Base-by-base conservation (phyloP, 352 stramenopile genomes). In the Pythium apleroticum region DNA sequence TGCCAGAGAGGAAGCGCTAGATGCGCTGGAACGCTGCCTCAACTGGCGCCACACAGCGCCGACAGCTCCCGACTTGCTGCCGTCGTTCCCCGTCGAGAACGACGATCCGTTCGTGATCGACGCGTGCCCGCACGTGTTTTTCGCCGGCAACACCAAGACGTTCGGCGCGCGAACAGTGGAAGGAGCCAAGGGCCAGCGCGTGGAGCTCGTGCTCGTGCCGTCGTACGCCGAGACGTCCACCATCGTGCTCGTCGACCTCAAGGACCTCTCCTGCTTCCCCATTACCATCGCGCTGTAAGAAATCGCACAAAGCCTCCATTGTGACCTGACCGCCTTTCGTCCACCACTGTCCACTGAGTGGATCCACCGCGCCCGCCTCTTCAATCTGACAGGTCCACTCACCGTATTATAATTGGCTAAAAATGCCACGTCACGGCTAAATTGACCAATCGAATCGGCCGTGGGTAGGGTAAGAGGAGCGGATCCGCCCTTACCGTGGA, bases 41-140 rank as follows among this genome's bases (percentile, higher is more conserved):
- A 67, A 89, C 60, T 98, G 91, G 87, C 80, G 88, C 50, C 93
- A 98, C 62, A 70, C 97, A 22, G 94, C 92, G 31, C 96, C 96
- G 2, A 98, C 94, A n/a, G 92, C 89, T 20, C 96, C 96, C 5
- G 95, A 98, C 61, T 86, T 96, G 22, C 61, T 91, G 17, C 81
- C 89, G 14, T 97, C 88, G 50, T 98, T 98, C 69, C 96, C 96
- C 0, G 93, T 97, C 52, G 72, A 80, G 0, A 84, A 93, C 31
- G 76, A 81, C 6, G 96, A 99, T 66, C 94, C 96, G 33, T 98
- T 98, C 71, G 84, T 98, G 12, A 63, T 98, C 15, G 77, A 95
- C 60, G 70, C 80, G 28, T 80, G 72, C 53, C 95, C 96, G 46
- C 78, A 97, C 57, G 68, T 99, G 43, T 95, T 98, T 62, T 98